phyloP scores from a whole-genome alignment of 768 basidiomycete genomes.

The Auriculariales sp. region DNA sequence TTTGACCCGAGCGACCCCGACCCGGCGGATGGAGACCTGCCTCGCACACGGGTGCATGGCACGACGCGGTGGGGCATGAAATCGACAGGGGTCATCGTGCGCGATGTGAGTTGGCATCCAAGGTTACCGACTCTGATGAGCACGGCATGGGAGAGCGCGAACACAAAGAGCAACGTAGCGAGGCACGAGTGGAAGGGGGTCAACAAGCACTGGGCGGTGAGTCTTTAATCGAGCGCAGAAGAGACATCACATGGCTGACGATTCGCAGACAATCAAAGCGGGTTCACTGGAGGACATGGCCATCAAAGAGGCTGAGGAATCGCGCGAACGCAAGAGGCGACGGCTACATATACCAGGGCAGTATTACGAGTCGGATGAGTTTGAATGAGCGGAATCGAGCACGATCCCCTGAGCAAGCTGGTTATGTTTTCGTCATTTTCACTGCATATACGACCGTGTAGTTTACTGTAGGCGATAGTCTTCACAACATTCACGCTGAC shows the following conservation, averaged over 20 bases:
- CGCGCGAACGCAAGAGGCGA: neutral
- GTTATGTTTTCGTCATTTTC: too few relatives aligned
- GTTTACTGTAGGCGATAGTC: too few relatives aligned
- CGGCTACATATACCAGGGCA: neutral
- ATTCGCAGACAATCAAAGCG: neutral
- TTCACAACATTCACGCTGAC: too few relatives aligned
- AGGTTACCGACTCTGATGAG: slow-evolving; percentile 87
- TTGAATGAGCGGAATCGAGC: too few relatives aligned
- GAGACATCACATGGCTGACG: too few relatives aligned
- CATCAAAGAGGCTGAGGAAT: neutral
- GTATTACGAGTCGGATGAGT: neutral
- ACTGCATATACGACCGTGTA: too few relatives aligned
- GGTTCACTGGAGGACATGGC: neutral
- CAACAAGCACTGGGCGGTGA: slow-evolving; percentile 27
- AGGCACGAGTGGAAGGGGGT: slow-evolving; percentile 95
- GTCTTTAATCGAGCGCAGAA: neutral
- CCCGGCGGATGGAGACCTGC: slow-evolving; percentile 10
- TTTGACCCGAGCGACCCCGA: slow-evolving; percentile 60
- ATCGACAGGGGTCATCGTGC: slow-evolving; percentile 42
- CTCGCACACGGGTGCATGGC: too few relatives aligned
- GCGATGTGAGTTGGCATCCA: slow-evolving; percentile 93
- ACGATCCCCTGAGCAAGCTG: too few relatives aligned
- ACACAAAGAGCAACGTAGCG: slow-evolving; percentile 59
- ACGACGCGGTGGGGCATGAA: slow-evolving; percentile 14
- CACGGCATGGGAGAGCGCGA: slow-evolving; percentile 64